phyloP scores from a whole-genome alignment of 805 yeast species.

The Cyberlindnera xishuangbannaensis region DNA sequence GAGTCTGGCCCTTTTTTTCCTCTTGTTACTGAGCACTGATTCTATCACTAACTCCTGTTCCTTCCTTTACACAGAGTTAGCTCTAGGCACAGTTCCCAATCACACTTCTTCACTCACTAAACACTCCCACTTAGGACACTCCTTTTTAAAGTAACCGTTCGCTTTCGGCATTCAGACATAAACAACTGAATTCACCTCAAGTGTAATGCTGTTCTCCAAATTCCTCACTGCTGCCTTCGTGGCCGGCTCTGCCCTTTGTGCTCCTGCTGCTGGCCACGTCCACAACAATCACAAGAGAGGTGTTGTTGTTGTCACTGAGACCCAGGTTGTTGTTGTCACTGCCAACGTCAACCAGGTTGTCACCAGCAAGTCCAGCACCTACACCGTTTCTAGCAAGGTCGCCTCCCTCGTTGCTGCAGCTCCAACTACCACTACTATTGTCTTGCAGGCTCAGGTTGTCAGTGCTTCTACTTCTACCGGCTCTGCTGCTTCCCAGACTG shows the following conservation, averaged over 20 bases:
- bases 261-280: conserved; percentile 49
- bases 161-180: too few relatives aligned
- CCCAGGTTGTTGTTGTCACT: conserved; percentile 44
- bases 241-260: conserved; percentile 39
- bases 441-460: conserved; percentile 25
- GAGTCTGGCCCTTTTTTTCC: background rate
- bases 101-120: background rate
- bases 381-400: conserved; percentile 21
- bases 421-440: conserved; percentile 22
- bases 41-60: conserved; percentile 26
- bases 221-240: conserved; percentile 32
- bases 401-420: conserved; percentile 25
- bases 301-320: conserved; percentile 42
- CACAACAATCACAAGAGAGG: conserved; percentile 59
- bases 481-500: conserved; percentile 10
- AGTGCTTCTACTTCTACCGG: conserved; percentile 27
- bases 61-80: conserved; percentile 27
- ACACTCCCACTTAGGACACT: conserved; percentile 7
- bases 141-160: too few relatives aligned
- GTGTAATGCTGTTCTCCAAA: conserved; percentile 44
- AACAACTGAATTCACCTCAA: conserved; percentile 3
- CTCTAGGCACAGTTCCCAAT: conserved; percentile 4
- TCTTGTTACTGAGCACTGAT: conserved; percentile 3
- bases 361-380: conserved; percentile 25
- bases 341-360: conserved; percentile 34